These are phyloP conservation scores for Croton setiger DNA, from an alignment of 441 rosid species.

Conservation along the genomic window DNA sequence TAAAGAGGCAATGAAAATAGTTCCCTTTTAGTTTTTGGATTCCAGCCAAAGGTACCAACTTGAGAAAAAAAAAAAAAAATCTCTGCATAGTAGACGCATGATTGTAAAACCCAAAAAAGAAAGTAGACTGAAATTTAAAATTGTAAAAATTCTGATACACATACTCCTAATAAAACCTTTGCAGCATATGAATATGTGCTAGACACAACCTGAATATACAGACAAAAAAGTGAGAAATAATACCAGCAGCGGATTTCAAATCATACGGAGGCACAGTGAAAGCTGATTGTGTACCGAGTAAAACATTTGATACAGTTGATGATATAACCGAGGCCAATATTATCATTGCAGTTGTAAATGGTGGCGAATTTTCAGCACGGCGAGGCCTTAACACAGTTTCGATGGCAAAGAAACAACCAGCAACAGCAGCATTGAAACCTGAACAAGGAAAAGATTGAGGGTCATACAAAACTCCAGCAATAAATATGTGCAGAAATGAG, in stretches of 20 bases:
- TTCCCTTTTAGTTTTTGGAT: not conserved
- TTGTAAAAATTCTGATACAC: not conserved
- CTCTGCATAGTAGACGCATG: not conserved
- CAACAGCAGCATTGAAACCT: constrained; percentile 98
- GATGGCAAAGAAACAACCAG: constrained; percentile 95
- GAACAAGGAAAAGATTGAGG: constrained; percentile 17
- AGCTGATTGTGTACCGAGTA: constrained; percentile 88
- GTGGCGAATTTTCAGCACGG: constrained; percentile 94
- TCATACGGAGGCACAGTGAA: constrained; percentile 92
- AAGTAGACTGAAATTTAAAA: not conserved
- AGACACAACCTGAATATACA: not conserved
- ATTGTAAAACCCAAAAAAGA: not conserved
- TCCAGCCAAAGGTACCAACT: not conserved
- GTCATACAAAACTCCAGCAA: not conserved
- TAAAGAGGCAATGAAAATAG: not conserved
- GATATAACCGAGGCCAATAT: constrained; percentile 94
- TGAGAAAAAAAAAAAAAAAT: not conserved
- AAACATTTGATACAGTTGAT: constrained; percentile 87
- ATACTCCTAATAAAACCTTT: no score
- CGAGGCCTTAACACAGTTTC: constrained; percentile 93
- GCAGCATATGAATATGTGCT: no score
- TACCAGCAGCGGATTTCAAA: constrained; percentile 97
- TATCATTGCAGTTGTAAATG: constrained; percentile 97
- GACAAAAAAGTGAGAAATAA: constrained; percentile 14
- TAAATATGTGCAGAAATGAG: not conserved